Evolutionary conservation across 148 eudicot genomes (phyloP), one percentile per base, ranked within the genome.

Genomic region (Pouteria glomerata): DNA sequence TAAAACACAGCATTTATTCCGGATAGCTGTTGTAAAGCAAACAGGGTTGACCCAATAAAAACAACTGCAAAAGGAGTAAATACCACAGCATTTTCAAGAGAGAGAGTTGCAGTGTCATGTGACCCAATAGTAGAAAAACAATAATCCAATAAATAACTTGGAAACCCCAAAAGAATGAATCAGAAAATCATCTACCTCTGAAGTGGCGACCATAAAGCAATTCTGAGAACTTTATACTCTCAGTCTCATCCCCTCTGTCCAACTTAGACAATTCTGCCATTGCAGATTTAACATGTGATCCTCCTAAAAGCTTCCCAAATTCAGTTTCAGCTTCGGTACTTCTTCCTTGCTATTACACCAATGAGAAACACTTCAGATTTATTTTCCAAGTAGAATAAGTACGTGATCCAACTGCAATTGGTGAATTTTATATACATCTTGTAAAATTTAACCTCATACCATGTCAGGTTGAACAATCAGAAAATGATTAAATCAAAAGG

Each of bases 1-100:
- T 87, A 92, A 84, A 92, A 92, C 64, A 92, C 90, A 73, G 97
- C 92, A 79, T 92, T 92, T 84, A 92, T 89, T 41, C 97, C 97
- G 47, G 97, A 92, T 74, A 92, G 80, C 80, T 92, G 97, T 82
- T 92, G 97, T 59, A 92, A 82, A 74, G 88, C 95, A 86, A 85
- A 88, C 69, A 92, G 85, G 79, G 73, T 78, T 55, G 95, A 81
- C 34, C 97, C 97, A 60, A 87, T 83, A 82, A 89, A 87, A 79
- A 92, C 89, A 70, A 92, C 97, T 92, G 97, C 68, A 84, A 84
- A 77, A 71, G 53, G 24, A 70, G 62, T 67, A 34, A 47, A 45
- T 15, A 76, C 23, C 2, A 29, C 10, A 53, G 23, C 27, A 72
- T 14, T 39, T n/a, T n/a, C 42, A 48, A 31, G 7, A 51, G 45